These are phyloP conservation scores for Suillus discolor DNA, from an alignment of 768 basidiomycete species.

Conservation along the genomic window DNA sequence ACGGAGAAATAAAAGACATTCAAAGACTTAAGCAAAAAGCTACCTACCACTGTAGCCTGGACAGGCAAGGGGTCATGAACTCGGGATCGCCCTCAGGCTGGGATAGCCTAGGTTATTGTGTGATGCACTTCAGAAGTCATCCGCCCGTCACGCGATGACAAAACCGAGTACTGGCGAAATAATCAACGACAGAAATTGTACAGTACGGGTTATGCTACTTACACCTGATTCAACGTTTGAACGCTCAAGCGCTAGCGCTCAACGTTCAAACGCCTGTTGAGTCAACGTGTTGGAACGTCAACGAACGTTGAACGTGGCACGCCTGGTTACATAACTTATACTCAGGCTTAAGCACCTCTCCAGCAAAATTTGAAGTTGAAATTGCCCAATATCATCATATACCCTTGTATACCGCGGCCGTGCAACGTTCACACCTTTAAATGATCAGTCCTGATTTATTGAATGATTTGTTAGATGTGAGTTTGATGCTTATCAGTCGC, in stretches of 20 bases:
- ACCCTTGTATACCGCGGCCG: not conserved
- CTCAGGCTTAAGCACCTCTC: not conserved
- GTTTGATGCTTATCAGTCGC: constrained; percentile 11
- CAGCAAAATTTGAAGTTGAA: not conserved
- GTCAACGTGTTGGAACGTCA: not conserved
- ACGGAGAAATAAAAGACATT: not conserved
- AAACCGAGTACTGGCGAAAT: not conserved
- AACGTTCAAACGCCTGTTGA: not conserved
- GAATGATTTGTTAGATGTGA: constrained; percentile 19
- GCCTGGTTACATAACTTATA: not conserved
- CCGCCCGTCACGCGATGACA: not conserved
- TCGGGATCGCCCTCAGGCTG: not conserved
- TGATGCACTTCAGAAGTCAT: not conserved
- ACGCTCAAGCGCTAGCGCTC: no score
- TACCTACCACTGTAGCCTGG: not conserved
- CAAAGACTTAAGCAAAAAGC: not conserved
- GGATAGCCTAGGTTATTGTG: not conserved
- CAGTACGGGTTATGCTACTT: not conserved
- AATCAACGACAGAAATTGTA: not conserved
- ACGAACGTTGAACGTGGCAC: not conserved
- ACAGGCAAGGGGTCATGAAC: not conserved
- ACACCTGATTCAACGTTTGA: not conserved
- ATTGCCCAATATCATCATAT: not conserved
- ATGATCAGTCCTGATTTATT: constrained; percentile 14
- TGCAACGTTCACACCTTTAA: not conserved